Percentiles rank a stretch among this genome's conserved stretches.
These are phyloP conservation scores for Picochlorum costavermella DNA, from an alignment of 139 green algal species.

Conservation along the genomic window DNA sequence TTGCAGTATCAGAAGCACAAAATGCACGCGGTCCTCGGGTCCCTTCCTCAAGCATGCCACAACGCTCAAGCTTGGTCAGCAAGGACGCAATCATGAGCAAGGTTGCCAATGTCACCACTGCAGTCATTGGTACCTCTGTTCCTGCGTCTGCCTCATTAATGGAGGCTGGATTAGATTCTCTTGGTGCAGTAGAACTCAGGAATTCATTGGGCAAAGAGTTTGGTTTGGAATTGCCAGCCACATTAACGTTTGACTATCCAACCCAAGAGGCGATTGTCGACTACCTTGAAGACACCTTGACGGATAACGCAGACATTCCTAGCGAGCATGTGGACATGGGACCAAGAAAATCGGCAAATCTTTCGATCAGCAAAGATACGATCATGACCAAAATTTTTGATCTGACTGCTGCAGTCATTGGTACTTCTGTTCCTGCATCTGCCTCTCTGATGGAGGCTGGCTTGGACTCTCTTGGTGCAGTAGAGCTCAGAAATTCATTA, in stretches of 20 bases:
- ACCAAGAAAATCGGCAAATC: too few relatives aligned
- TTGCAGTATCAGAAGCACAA: background rate
- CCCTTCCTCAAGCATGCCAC: background rate
- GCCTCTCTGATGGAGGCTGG: conserved; percentile 43
- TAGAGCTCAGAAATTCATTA: conserved; percentile 75
- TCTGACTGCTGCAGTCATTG: conserved; percentile 14
- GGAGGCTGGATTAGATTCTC: conserved; percentile 51
- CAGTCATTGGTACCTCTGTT: conserved; percentile 18
- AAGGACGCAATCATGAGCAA: conserved; percentile 21
- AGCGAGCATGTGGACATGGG: too few relatives aligned
- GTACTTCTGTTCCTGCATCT: conserved; percentile 14
- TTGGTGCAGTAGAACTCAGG: conserved; percentile 74
- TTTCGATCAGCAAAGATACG: background rate
- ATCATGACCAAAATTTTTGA: conserved; percentile 23
- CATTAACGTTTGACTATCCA: conserved; percentile 69
- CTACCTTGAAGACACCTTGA: conserved; percentile 20
- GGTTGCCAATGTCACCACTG: conserved; percentile 5
- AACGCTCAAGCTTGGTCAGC: background rate
- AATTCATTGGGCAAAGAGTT: conserved; percentile 56
- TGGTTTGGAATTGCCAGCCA: conserved; percentile 47
- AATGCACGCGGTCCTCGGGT: too few relatives aligned
- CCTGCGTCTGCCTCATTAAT: conserved; percentile 36
- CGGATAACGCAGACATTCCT: background rate
- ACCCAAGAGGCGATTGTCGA: conserved; percentile 30
- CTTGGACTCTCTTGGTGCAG: conserved; percentile 63